A percentile compares a stretch with the other conserved stretches of the same genome.
Conservation (phyloP, 768 basidiomycete species). For the Pisolithus microcarpus region DNA sequence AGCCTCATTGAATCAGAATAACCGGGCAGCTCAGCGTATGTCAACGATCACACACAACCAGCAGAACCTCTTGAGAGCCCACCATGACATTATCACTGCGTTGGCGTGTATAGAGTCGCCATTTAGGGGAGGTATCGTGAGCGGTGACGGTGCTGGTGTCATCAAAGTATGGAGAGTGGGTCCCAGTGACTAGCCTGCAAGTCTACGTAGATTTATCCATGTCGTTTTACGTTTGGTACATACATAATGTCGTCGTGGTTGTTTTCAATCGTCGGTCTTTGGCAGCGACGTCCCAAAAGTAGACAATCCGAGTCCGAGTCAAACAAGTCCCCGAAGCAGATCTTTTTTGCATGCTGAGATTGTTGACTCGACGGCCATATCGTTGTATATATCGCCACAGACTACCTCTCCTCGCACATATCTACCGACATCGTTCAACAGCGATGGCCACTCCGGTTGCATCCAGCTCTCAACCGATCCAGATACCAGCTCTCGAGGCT, state of each 20-base stretch:
- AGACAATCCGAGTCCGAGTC: too few relatives aligned
- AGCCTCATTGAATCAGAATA: constrained; percentile 42
- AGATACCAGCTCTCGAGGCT: constrained; percentile 38
- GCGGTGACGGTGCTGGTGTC: constrained; percentile 82
- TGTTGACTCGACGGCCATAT: constrained; percentile 25
- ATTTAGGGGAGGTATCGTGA: constrained; percentile 88
- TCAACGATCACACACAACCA: constrained; percentile 76
- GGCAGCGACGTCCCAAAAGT: too few relatives aligned
- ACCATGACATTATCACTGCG: constrained; percentile 86
- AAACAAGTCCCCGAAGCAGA: too few relatives aligned
- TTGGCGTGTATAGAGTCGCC: constrained; percentile 86
- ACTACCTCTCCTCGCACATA: constrained; percentile 1
- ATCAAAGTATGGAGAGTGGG: constrained; percentile 89
- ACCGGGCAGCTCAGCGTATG: constrained; percentile 67
- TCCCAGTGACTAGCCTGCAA: constrained; percentile 28
- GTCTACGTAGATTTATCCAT: constrained; percentile 7
- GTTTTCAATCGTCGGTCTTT: too few relatives aligned
- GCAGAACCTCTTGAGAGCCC: constrained; percentile 75
- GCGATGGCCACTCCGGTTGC: constrained; percentile 50
- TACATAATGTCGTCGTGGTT: too few relatives aligned
- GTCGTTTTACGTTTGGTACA: background rate
- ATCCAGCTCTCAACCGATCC: constrained; percentile 48
- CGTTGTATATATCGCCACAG: constrained; percentile 17
- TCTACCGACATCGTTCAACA: constrained; percentile 21
- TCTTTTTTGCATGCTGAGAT: constrained; percentile 26